Evolutionary conservation across 306 rosid species (phyloP), one percentile per base, ranked within the genome.

Genomic region (Calophaca sinica): DNA sequence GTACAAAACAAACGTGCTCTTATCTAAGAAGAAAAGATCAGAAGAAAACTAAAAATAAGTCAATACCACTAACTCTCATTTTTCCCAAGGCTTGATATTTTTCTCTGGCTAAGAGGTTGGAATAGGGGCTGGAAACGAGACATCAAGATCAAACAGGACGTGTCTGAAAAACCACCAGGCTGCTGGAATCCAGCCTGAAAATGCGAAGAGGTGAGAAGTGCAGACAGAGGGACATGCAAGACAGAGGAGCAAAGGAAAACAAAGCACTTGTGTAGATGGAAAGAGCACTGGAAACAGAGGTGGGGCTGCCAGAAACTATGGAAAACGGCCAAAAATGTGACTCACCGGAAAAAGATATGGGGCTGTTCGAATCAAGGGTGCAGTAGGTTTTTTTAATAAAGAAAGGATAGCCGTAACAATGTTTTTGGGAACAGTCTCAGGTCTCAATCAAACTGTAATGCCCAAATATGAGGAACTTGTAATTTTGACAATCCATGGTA

Each of bases 351-450:
- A 39, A 39, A 1, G 44, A 39, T 6, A 6, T 6, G 7, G 7
- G 44, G 64, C 64, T 31, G 42, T 59, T 59, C 8, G 42, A 32
- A 32, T 15, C 8, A 59, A 59, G 64, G 64, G 42, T 32, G 15
- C 3, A 39, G 44, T 12, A 8, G 26, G 26, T 20, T 57, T 14
- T 58, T 33, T 32, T 5, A 59, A 32, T 59, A 2, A 20, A 59
- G 65, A 59, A 3, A n/a, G 65, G 44, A 59, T 59, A 33, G 15
- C 42, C 42, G 8, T 59, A 6, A 12, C 64, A 12, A 32, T 32
- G 20, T 32, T 59, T 59, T 59, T 59, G 10, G 41, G 9, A 20
- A 58, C 15, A 58, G 63, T 32, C 64, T 59, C 42, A 59, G 64
- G 36, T 33, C 36, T 33, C 36, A 33, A 4, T 4, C 3, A 4